Base-by-base conservation (phyloP, 441 rosid genomes). In the Theobroma grandiflorum region DNA sequence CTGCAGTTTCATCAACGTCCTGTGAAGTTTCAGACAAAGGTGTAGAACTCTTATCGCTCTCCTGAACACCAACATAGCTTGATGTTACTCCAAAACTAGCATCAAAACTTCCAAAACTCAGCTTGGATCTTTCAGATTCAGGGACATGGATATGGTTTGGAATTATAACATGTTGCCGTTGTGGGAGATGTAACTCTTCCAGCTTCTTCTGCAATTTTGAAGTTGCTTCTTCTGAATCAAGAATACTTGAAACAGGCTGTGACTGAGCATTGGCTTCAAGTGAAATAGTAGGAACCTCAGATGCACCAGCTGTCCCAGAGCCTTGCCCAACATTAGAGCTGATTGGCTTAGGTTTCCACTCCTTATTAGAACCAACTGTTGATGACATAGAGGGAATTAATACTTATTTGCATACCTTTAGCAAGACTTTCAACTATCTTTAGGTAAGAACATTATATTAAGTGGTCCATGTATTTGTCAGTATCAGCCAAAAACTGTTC, bases 101-200 rank as follows among this genome's bases (percentile, higher is more conserved):
- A 90, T 93, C 96, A 79, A 96, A 94, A 84, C 98, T 96, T 88
- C 99, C 99, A 87, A 96, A 96, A 88, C 97, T 96, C 83, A 96
- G 78, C 82, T 93, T 96, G 67, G 88, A 89, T 84, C 97, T 91
- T 85, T 93, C 95, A 84, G 98, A 91, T 84, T 96, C 98, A 66
- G 98, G 98, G 79, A 96, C 98, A 84, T 89, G 96, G 69, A 96
- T 96, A 80, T 94, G 98, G 82, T 89, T 87, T 55, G 99, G 98
- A 78, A 96, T 92, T 75, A 96, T 94, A 87, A 96, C 99, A 87
- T 94, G 94, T 79, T 90, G 95, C 16, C 93, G 92, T 70, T 82
- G 94, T 74, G 94, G 93, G 85, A 94, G 85, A 84, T 85, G 94
- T 81, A 94, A 79, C 76, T 89, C 93, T 86, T 88, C 94, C 83